A percentile compares a stretch with the other conserved stretches of the same genome.
Evolutionary conservation across 139 green algal genomes (phyloP).

Genomic region (Klebsormidium nitens): DNA sequence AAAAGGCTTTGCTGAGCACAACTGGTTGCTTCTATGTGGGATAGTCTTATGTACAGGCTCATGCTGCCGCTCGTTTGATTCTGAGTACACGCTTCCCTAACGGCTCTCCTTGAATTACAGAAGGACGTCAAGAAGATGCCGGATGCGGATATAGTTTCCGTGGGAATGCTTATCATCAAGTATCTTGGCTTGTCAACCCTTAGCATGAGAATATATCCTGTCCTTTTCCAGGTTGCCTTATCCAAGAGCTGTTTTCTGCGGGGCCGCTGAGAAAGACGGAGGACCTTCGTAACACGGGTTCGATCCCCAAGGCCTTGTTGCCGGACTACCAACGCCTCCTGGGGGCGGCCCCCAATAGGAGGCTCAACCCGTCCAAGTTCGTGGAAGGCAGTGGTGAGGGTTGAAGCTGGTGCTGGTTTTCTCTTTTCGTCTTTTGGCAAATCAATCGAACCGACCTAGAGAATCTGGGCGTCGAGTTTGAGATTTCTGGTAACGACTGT

Average conservation of each 20-base stretch:
- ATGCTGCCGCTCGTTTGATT: too few species aligned
- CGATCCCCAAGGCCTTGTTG: conserved; percentile 58
- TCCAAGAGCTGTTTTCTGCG: conserved; percentile 67
- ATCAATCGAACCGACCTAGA: too few species aligned
- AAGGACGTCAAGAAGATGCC: too few species aligned
- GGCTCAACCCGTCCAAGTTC: conserved; percentile 79
- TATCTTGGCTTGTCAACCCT: not conserved
- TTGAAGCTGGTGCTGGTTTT: too few species aligned
- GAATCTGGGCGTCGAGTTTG: too few species aligned
- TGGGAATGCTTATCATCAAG: not conserved
- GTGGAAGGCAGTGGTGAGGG: conserved; percentile 38
- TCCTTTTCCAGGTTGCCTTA: conserved; percentile 66
- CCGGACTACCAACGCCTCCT: conserved; percentile 89
- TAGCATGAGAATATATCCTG: too few species aligned
- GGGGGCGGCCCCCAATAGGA: conserved; percentile 50
- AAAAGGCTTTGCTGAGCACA: not conserved
- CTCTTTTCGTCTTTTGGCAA: too few species aligned
- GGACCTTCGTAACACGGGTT: conserved; percentile 66
- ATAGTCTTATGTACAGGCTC: too few species aligned
- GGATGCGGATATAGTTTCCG: not conserved
- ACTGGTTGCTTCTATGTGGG: not conserved
- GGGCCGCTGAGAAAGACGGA: conserved; percentile 55
- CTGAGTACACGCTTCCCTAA: too few species aligned
- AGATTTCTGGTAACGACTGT: too few species aligned
- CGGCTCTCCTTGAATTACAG: too few species aligned